A percentile compares a stretch with the other conserved stretches of the same genome.
Conservation (phyloP, 2,329 filamentous ascomycete genomes). For the Colletotrichum karsti region DNA sequence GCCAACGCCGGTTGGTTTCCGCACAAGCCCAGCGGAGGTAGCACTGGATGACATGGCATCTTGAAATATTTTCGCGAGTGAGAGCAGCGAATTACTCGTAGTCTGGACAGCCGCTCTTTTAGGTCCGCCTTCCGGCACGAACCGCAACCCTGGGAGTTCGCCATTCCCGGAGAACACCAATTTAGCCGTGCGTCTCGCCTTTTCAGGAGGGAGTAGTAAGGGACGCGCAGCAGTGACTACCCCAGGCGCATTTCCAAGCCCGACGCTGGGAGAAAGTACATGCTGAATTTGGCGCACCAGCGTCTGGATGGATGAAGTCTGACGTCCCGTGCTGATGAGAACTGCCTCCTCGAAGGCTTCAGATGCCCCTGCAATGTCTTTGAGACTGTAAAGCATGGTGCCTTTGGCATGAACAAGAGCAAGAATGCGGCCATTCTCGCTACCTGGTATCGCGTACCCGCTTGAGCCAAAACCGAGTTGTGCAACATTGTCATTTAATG, state of each 20-base stretch:
- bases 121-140: conserved; percentile 75
- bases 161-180: conserved; percentile 82
- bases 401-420: conserved; percentile 97
- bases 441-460: conserved; percentile 84
- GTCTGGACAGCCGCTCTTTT: conserved; percentile 87
- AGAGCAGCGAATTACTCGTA: conserved; percentile 94
- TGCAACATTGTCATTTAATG: conserved; percentile 30
- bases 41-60: conserved; percentile 87
- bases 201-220: conserved; percentile 83
- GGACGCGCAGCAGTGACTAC: conserved; percentile 50
- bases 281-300: conserved; percentile 82
- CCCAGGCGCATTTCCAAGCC: conserved; percentile 35
- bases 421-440: conserved; percentile 91
- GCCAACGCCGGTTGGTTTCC: conserved; percentile 78
- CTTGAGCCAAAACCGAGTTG: conserved; percentile 61
- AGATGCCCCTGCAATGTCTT: conserved; percentile 82
- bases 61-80: conserved; percentile 96
- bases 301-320: conserved; percentile 74
- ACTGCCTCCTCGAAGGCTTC: conserved; percentile 95
- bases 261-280: conserved; percentile 64
- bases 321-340: conserved; percentile 81
- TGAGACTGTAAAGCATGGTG: conserved; percentile 95
- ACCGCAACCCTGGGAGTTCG: conserved; percentile 80
- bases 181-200: conserved; percentile 82
- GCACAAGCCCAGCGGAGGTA: conserved; percentile 60